A percentile compares a stretch with the other conserved stretches of the same genome.
Conservation (phyloP, 2,329 filamentous ascomycete genomes). For the Stemphylium vesicarium region DNA sequence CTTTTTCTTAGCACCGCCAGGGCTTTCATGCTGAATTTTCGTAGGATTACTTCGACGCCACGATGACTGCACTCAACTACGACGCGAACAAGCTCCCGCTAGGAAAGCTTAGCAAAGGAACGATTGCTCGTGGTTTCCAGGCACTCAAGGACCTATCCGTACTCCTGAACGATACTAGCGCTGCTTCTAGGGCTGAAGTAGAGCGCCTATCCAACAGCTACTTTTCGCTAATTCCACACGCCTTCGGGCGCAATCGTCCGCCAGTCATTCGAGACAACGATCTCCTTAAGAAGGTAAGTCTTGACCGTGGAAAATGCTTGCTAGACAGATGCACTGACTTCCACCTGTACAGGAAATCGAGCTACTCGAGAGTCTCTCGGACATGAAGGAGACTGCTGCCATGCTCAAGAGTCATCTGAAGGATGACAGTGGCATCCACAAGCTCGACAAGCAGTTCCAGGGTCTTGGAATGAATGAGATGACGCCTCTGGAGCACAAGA, state of each 20-base stretch:
- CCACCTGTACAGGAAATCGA: conserved; percentile 65
- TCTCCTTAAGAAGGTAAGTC: conserved; percentile 63
- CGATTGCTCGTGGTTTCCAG: conserved; percentile 76
- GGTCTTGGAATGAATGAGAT: conserved; percentile 78
- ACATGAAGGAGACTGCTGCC: conserved; percentile 81
- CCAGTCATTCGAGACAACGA: conserved; percentile 66
- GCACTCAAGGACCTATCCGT: conserved; percentile 76
- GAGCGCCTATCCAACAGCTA: conserved; percentile 77
- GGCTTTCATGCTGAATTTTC: neutral
- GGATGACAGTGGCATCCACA: conserved; percentile 61
- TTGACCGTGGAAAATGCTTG: too few species aligned
- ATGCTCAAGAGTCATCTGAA: conserved; percentile 73
- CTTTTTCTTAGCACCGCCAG: too few species aligned
- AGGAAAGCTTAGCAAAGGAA: conserved; percentile 81
- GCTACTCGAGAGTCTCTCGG: conserved; percentile 78
- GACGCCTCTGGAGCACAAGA: conserved; percentile 66
- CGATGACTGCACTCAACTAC: conserved; percentile 72
- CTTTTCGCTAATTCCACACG: conserved; percentile 83
- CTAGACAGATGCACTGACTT: too few species aligned
- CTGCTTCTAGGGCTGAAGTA: conserved; percentile 58
- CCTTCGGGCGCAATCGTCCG: conserved; percentile 75
- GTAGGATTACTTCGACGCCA: conserved; percentile 67
- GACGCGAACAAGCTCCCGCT: conserved; percentile 79
- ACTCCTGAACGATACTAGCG: conserved; percentile 62
- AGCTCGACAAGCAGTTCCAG: conserved; percentile 74